Percentiles rank a stretch among this genome's conserved stretches.
phyloP scores from a whole-genome alignment of 495 filamentous ascomycete species.

The Cryomyces antarcticus region DNA sequence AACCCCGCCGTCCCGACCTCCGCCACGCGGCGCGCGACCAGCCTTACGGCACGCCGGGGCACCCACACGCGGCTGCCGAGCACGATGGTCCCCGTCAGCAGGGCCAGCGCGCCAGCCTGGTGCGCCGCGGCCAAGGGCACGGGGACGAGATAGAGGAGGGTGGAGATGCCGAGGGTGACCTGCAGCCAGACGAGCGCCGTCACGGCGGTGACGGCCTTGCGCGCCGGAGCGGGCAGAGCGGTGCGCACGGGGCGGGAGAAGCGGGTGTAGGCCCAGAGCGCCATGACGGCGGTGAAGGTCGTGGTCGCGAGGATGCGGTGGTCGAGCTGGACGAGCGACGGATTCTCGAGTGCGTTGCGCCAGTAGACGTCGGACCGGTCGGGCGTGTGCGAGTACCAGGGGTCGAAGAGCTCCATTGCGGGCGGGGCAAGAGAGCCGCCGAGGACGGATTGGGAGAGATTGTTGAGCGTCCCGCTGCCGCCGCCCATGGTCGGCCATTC shows the following conservation, averaged over 20 bases:
- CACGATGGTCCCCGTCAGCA: slow-evolving; percentile 64
- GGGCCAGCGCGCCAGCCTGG: slow-evolving; percentile 73
- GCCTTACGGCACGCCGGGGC: slow-evolving; percentile 25
- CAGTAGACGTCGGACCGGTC: slow-evolving; percentile 73
- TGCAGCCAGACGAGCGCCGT: slow-evolving; percentile 69
- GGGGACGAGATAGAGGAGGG: slow-evolving; percentile 82
- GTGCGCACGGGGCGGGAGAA: slow-evolving; percentile 38
- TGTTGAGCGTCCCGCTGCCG: slow-evolving; percentile 16
- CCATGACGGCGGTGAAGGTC: slow-evolving; percentile 64
- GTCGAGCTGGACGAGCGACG: slow-evolving; percentile 80
- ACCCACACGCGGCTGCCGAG: slow-evolving; percentile 44
- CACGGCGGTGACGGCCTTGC: slow-evolving; percentile 56
- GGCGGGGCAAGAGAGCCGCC: slow-evolving; percentile 41
- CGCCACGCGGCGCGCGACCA: slow-evolving; percentile 10
- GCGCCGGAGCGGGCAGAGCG: slow-evolving; percentile 40
- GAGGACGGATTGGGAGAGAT: too few species aligned
- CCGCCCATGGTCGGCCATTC: slow-evolving; percentile 91
- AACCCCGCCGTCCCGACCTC: too few species aligned
- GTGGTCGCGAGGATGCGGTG: slow-evolving; percentile 82
- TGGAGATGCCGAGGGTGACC: slow-evolving; percentile 68
- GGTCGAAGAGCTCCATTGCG: slow-evolving; percentile 56
- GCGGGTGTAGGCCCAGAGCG: slow-evolving; percentile 56
- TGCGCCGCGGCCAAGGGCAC: slow-evolving; percentile 74
- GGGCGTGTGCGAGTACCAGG: slow-evolving; percentile 62
- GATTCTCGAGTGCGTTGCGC: slow-evolving; percentile 95